Conservation (phyloP, 1,284 basidiomycete genomes). For the Coriolopsis trogii region DNA sequence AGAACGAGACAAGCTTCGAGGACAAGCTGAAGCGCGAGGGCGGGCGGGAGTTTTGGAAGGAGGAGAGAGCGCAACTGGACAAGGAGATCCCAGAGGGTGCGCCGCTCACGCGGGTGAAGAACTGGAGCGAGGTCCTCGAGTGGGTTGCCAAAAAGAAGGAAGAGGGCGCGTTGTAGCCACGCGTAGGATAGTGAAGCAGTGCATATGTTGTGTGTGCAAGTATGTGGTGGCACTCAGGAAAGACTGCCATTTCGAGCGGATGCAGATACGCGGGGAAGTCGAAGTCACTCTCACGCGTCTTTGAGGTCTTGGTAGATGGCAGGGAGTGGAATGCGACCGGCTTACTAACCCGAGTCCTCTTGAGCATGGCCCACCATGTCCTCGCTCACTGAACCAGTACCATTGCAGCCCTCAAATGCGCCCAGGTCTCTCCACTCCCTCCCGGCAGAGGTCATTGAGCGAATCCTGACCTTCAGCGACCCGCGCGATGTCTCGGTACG, state of each 20-base stretch:
- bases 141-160: slow-evolving; percentile 44
- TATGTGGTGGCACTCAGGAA: no score
- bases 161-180: slow-evolving; percentile 35
- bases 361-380: not conserved
- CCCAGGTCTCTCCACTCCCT: slow-evolving; percentile 33
- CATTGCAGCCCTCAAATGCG: not conserved
- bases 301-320: no score
- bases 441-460: slow-evolving; percentile 60
- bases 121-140: slow-evolving; percentile 58
- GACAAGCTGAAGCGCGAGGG: slow-evolving; percentile 52
- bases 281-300: no score
- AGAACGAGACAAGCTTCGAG: slow-evolving; percentile 61
- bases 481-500: slow-evolving; percentile 52
- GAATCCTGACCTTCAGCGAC: slow-evolving; percentile 54
- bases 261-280: no score
- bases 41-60: slow-evolving; percentile 58
- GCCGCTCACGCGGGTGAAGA: slow-evolving; percentile 50
- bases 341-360: no score
- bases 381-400: not conserved
- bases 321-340: no score
- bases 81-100: slow-evolving; percentile 44
- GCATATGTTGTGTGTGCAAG: no score
- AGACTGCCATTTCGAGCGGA: no score
- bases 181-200: no score
- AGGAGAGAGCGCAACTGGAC: slow-evolving; percentile 42